Percentiles rank a stretch among this genome's conserved stretches.
phyloP scores from a whole-genome alignment of 148 eudicot species.

The Diospyros lotus region DNA sequence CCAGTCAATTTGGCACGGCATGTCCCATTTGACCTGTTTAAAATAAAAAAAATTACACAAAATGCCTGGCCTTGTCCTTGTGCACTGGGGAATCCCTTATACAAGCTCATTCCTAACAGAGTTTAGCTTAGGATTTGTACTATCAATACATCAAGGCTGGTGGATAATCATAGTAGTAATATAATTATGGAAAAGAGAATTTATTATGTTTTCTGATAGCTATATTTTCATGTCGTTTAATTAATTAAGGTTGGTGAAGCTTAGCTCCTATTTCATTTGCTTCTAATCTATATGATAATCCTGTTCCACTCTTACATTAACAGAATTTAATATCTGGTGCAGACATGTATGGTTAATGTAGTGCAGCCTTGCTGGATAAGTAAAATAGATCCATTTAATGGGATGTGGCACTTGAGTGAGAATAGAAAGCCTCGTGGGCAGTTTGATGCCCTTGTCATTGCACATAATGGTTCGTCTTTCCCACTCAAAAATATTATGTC shows the following conservation, averaged over 20 bases:
- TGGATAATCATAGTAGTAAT: neutral
- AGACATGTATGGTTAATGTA: conserved; percentile 63
- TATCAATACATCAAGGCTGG: neutral
- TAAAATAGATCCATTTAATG: conserved; percentile 79
- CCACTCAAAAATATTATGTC: neutral
- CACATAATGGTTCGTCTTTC: conserved; percentile 75
- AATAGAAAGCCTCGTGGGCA: conserved; percentile 79
- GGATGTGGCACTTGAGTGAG: conserved; percentile 95
- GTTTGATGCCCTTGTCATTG: conserved; percentile 84
- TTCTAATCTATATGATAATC: neutral
- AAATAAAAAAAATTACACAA: too few species aligned
- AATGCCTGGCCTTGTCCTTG: too few species aligned
- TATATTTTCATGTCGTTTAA: neutral
- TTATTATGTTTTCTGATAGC: conserved; percentile 4
- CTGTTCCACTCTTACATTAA: neutral
- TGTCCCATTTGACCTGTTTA: too few species aligned
- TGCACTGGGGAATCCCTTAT: too few species aligned
- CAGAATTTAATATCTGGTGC: conserved; percentile 17
- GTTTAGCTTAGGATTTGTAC: neutral
- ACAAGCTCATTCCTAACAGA: neutral
- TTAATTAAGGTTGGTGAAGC: neutral
- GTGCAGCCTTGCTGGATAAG: conserved; percentile 95
- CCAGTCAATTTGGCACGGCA: too few species aligned
- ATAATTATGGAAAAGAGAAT: neutral
- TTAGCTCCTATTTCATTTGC: neutral